Evolutionary conservation across 2,329 filamentous ascomycete species (phyloP), one percentile per base, ranked within the genome.

Genomic region (Microascus cirrosus): DNA sequence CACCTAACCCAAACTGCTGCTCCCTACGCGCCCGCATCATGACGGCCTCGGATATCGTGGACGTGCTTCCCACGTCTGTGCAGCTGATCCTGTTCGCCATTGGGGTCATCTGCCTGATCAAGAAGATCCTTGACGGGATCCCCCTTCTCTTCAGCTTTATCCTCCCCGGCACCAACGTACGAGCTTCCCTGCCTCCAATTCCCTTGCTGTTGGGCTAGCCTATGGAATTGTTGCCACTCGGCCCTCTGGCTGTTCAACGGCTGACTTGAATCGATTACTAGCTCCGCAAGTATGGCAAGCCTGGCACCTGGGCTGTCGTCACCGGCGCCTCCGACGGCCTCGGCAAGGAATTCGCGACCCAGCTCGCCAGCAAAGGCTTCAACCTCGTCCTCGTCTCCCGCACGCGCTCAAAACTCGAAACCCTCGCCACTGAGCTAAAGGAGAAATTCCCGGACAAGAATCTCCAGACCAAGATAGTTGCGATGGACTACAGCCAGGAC

Each of bases 251-350:
- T 57, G 15, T 53, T 22, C 56, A 42, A 35, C 39, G 2, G 51
- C 34, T 35, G 28, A 22, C 13, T 39, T 57, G 39, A 42, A 39
- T 60, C 18, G 2, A 20, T 32, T 53, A 57, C 60, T 60, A 95
- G 93, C 85, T 99, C 59, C 86, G 86, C 65, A 90, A 87, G 64
- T 97, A 95, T 74, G 94, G 92, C 64, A 87, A 87, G 65, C 90
- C 90, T 67, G 93, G 93, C 61, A 92, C 87, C 59, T 99, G 93
- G 92, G 94, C 90, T 35, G 83, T 99, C 58, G 82, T 99, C 48
- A 99, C 94, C 28, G 94, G 94, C 62, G 94, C 93, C 56, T 96
- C 92, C 12, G 94, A 99, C 72, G 95, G 94, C 62, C 85, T 99
- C 62, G 94, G 94, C 69, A 97, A 96, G 74, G 94, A 99, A 75